Evolutionary conservation across 1,139 yeast species (phyloP).

Genomic region (Lodderomyces parapsilosis): DNA sequence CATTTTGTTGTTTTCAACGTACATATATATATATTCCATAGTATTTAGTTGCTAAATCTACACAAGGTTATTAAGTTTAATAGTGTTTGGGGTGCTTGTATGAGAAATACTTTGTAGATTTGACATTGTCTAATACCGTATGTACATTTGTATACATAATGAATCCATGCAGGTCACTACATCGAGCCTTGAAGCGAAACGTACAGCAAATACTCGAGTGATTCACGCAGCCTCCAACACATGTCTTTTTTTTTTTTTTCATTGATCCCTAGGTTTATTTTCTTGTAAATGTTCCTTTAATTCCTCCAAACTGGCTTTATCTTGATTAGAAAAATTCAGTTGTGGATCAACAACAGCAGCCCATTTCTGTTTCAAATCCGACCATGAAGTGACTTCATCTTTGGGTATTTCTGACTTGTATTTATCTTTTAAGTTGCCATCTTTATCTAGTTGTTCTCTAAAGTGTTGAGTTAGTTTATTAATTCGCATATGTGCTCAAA

Average conservation of each 20-base stretch:
- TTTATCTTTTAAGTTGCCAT: conserved; percentile 63
- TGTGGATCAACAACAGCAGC: conserved; percentile 12
- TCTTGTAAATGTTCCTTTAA: conserved; percentile 9
- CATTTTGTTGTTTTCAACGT: background rate
- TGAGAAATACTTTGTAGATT: background rate
- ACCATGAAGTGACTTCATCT: conserved; percentile 40
- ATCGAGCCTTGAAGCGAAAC: no score
- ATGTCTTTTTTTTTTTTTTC: background rate
- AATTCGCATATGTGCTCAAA: background rate
- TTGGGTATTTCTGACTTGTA: conserved; percentile 45
- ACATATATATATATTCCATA: conserved; percentile 1
- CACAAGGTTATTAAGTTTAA: background rate
- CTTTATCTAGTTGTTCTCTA: conserved; percentile 66
- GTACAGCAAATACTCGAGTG: no score
- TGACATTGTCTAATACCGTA: no score
- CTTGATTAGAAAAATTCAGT: conserved; percentile 10
- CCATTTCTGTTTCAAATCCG: conserved; percentile 24
- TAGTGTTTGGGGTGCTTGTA: background rate
- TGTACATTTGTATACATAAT: no score
- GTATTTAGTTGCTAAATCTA: background rate
- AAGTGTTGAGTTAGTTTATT: conserved; percentile 8
- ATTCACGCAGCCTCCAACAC: no score
- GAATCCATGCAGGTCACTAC: no score
- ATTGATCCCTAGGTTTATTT: conserved; percentile 6
- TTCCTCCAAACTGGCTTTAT: conserved; percentile 9